Evolutionary conservation across 768 basidiomycete genomes (phyloP).

Genomic region (Mycena rebaudengoi): DNA sequence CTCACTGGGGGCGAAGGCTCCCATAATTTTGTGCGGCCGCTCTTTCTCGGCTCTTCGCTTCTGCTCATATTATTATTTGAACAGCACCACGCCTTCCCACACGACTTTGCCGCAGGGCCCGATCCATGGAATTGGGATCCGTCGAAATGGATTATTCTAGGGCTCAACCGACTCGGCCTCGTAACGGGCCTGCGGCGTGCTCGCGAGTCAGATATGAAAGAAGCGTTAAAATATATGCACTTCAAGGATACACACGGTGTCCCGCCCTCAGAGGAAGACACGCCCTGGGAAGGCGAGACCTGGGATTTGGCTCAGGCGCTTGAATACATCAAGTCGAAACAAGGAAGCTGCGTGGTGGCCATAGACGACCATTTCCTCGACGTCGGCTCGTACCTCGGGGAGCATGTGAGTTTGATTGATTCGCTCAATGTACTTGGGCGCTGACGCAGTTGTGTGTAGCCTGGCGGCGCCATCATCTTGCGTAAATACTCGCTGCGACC

Average conservation of each 20-base stretch:
- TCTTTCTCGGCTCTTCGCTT: background rate
- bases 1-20: conserved; percentile 82
- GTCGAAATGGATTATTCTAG: conserved; percentile 78
- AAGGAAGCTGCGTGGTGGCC: conserved; percentile 57
- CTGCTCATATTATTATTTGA: background rate
- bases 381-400: conserved; percentile 64
- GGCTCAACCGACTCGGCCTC: conserved; percentile 57
- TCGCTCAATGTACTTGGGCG: background rate
- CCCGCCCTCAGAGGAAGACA: conserved; percentile 21
- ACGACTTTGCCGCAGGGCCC: conserved; percentile 79
- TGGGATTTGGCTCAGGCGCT: conserved; percentile 53
- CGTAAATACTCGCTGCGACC: conserved; percentile 53
- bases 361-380: conserved; percentile 71
- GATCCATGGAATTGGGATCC: conserved; percentile 76
- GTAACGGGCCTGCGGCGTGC: conserved; percentile 60
- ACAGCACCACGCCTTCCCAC: conserved; percentile 75
- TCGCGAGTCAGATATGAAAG: conserved; percentile 54
- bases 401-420: conserved; percentile 69
- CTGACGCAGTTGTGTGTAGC: conserved; percentile 48
- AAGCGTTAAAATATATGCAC: conserved; percentile 58
- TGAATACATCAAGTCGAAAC: conserved; percentile 39
- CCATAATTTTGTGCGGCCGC: conserved; percentile 71
- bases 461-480: conserved; percentile 66
- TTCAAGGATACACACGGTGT: conserved; percentile 42
- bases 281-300: conserved; percentile 43